These are phyloP conservation scores for Populus simonii DNA, from an alignment of 345 rosid genomes.

Conservation along the genomic window DNA sequence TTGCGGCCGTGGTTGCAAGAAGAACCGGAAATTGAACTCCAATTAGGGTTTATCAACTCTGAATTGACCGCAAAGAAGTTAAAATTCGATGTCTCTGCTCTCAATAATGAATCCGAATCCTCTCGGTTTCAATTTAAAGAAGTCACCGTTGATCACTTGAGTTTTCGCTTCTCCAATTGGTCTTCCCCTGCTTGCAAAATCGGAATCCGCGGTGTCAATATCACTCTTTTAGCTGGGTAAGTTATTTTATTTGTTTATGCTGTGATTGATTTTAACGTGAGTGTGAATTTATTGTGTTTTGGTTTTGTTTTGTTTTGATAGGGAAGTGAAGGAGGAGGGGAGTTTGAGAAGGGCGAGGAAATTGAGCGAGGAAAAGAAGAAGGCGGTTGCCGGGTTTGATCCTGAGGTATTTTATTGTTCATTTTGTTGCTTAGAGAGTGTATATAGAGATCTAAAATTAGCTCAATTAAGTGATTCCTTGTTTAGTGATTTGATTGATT, in stretches of 20 bases:
- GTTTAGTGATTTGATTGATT: neutral
- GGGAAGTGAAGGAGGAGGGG: constrained; percentile 40
- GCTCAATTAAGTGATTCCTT: neutral
- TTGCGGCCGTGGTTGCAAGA: constrained; percentile 65
- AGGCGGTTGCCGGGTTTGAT: constrained; percentile 55
- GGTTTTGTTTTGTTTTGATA: constrained; percentile 10
- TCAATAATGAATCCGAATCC: constrained; percentile 47
- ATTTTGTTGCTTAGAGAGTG: no score
- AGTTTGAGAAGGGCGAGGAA: constrained; percentile 22
- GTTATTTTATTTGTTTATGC: constrained; percentile 4
- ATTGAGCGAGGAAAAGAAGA: constrained; percentile 39
- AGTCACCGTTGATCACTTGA: constrained; percentile 47
- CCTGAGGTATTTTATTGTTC: constrained; percentile 60
- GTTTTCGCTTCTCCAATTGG: constrained; percentile 64
- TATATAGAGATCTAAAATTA: no score
- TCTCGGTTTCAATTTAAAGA: constrained; percentile 40
- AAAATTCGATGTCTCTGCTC: constrained; percentile 43
- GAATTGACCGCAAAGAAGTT: constrained; percentile 43
- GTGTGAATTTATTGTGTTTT: neutral
- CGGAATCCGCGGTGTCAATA: constrained; percentile 58
- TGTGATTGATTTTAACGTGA: neutral
- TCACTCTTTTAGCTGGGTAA: constrained; percentile 50
- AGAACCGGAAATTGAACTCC: constrained; percentile 60
- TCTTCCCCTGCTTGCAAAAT: constrained; percentile 53
- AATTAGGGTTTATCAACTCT: constrained; percentile 58